Base-by-base conservation (phyloP, 2,329 filamentous ascomycete species). In the Coniochaeta pulveracea region DNA sequence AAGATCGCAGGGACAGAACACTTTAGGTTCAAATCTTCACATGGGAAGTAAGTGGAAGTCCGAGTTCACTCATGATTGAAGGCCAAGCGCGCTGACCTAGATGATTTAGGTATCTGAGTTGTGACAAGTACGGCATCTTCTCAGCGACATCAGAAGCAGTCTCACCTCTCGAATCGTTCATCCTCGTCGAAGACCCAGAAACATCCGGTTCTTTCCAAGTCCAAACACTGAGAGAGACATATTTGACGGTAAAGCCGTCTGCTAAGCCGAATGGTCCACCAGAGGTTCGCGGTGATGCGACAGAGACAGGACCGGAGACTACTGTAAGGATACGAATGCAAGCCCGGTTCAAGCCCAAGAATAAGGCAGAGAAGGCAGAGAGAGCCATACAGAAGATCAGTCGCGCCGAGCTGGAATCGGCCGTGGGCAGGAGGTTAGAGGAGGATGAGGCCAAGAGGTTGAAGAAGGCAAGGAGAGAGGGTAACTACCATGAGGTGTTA, bases 271-370 rank as follows among this genome's bases (percentile, higher is more conserved):
- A 60, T 23, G 59, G 62, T 1, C 48, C 59, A 1, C 67, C 75
- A 1, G 80, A 88, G 44, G 64, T 93, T 10, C 75, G 85, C 19
- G 86, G 85, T 31, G 85, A 94, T 53, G 80, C 75, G 6, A 73
- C 78, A 10, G 59, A 62, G 7, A 72, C 77, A 33, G 70, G 65
- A 4, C 83, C 82, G 48, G 72, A 71, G 45, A 85, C 84, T 8
- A 80, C 77, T 6, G 54, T 93, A 39, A 71, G 85, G 32, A 73
- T 96, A 47, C 80, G 88, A 34, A 95, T 96, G 88, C 89, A 96
- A 61, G 85, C 89, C 15, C 70, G 84, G 33, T 96, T 93, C 63
- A 95, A 95, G 64, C 88, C 89, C 7, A 72, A 72, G 41, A 57
- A 91, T 28, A 83, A 80, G 56, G 80, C 80, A 8, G 73, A 69